Percentiles rank a stretch among this genome's conserved stretches.
Conservation (phyloP, 768 basidiomycete genomes). For the Xerocomus brunneocitrinus region DNA sequence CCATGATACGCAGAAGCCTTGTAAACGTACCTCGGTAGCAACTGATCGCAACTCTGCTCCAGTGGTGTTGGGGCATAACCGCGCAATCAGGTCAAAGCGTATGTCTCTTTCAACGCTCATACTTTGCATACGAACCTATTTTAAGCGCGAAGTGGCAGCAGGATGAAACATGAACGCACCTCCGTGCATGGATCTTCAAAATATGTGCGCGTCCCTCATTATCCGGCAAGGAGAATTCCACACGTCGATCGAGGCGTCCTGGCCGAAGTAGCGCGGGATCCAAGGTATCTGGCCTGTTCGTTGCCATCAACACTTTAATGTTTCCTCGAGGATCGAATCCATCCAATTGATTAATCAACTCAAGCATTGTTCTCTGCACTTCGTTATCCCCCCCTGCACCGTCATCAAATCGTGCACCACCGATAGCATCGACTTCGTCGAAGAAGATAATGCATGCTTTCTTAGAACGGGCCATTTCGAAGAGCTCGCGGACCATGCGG, state of each 20-base stretch:
- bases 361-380: constrained; percentile 98
- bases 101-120: constrained; percentile 98
- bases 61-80: constrained; percentile 95
- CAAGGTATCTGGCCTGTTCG: constrained; percentile 97
- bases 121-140: constrained; percentile 36
- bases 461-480: constrained; percentile 98
- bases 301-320: constrained; percentile 99
- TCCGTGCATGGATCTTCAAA: constrained; percentile 92
- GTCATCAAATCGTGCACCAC: constrained; percentile 96
- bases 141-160: neutral
- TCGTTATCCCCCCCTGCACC: constrained; percentile 99
- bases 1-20: constrained; percentile 39
- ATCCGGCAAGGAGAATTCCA: constrained; percentile 94
- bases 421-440: constrained; percentile 97
- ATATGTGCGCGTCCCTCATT: constrained; percentile 96
- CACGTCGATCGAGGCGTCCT: constrained; percentile 93
- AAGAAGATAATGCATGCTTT: constrained; percentile 99
- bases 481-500: constrained; percentile 96
- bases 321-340: constrained; percentile 99
- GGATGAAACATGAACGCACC: constrained; percentile 43
- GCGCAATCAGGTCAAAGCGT: constrained; percentile 94
- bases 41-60: constrained; percentile 98
- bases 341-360: constrained; percentile 97
- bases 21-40: constrained; percentile 75
- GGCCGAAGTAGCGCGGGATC: constrained; percentile 96